Base-by-base conservation (phyloP, 2,329 filamentous ascomycete species). In the Phaeophleospora eucalypticola region DNA sequence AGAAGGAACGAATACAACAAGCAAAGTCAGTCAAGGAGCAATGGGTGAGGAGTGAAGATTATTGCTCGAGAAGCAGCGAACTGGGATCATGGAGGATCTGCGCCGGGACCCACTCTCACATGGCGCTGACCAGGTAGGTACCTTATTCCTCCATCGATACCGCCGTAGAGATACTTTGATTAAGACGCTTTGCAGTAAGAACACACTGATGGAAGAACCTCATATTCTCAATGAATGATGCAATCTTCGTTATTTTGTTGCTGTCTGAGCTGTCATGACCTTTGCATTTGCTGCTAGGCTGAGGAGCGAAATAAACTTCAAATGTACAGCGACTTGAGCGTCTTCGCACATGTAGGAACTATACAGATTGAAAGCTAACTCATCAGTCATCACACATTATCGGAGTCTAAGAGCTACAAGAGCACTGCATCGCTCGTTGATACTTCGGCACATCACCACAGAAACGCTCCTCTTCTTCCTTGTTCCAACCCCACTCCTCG, bases 381-480 rank as follows among this genome's bases (percentile, higher is more conserved):
- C 24, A 29, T 29, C 24, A 29, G 12, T 29, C 24, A 12, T 29
- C 12, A 29, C 24, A 12, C 12, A 29, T 29, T 29, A 29, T 6
- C 14, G 19, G n/a, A 37, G 7, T 39, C 56, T 74, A 95, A 18
- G 91, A 96, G 65, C 89, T 95, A 70, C 93, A 98, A 65, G 88
- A 95, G 67, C 93, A 97, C 73, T 96, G 91, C 80, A 95, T 82
- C 27, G 86, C 87, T 57, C 88, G 80, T 68, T 83, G 82, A 37
- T 76, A 76, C 64, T 79, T 82, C 0, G 91, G 91, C 45, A 95
- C 88, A 69, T 96, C 89, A 2, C 87, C 85, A 58, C 84, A 88
- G 74, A 88, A 95, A 53, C 90, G 76, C 58, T 83, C 76, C 66
- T 95, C 91, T 64, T 95, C 87, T 14, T 82, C 80, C 43, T 71